Evolutionary conservation across 805 yeast genomes (phyloP).

Genomic region (Kuraishia piskuri): DNA sequence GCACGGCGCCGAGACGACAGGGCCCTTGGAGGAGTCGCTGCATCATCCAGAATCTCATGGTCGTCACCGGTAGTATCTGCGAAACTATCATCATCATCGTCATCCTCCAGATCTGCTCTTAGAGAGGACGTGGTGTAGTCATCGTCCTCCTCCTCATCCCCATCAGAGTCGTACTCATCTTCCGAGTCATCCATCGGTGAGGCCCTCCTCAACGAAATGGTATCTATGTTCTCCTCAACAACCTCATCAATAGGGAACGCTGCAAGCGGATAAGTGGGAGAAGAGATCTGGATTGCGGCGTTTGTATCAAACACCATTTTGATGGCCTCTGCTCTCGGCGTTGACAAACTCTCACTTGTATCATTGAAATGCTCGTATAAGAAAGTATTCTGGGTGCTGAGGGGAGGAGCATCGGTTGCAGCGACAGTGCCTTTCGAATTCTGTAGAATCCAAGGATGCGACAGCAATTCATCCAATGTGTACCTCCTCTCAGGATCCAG

Average conservation of each 20-base stretch:
- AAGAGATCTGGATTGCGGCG: conserved; percentile 16
- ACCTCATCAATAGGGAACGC: not conserved
- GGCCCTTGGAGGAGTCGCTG: not conserved
- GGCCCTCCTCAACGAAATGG: not conserved
- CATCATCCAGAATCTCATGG: conserved; percentile 2
- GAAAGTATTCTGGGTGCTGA: conserved; percentile 17
- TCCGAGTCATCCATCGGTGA: conserved; percentile 9
- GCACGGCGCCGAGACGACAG: not conserved
- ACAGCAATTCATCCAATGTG: conserved; percentile 55
- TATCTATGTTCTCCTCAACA: conserved; percentile 1
- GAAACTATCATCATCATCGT: conserved; percentile 14
- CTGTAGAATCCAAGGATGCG: conserved; percentile 56
- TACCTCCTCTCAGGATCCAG: conserved; percentile 64
- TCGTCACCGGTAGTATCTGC: conserved; percentile 13
- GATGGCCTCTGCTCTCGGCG: conserved; percentile 31
- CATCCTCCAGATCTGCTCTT: conserved; percentile 13
- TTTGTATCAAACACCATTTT: conserved; percentile 27
- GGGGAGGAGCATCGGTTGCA: conserved; percentile 18
- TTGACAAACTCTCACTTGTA: conserved; percentile 14
- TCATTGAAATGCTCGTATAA: conserved; percentile 19
- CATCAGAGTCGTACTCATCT: conserved; percentile 12
- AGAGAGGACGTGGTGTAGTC: conserved; percentile 15
- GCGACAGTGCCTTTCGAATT: not conserved
- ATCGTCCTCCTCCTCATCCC: conserved; percentile 10
- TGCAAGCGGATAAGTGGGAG: not conserved